These are phyloP conservation scores for Colletotrichum zoysiae DNA, from an alignment of 2,329 filamentous ascomycete species.

Conservation along the genomic window DNA sequence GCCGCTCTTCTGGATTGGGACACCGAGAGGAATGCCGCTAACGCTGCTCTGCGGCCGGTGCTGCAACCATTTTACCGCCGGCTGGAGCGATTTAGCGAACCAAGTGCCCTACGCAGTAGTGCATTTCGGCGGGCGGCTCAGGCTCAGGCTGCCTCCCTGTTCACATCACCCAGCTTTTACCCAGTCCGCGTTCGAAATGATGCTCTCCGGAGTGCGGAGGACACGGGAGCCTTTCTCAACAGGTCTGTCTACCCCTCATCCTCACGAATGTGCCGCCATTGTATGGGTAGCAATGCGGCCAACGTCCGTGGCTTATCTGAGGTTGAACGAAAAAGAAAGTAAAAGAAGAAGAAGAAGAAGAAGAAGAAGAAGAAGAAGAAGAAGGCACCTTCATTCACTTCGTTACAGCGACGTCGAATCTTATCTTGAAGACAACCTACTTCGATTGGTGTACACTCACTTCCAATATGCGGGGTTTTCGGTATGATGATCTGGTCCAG, in stretches of 20 bases:
- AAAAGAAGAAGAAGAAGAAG: too few relatives aligned
- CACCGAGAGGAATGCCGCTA: slow-evolving; percentile 34
- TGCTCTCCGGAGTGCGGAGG: not conserved
- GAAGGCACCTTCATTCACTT: too few relatives aligned
- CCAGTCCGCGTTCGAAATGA: not conserved
- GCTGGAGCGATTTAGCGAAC: not conserved
- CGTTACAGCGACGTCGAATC: too few relatives aligned
- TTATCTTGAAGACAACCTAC: too few relatives aligned
- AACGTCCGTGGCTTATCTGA: not conserved
- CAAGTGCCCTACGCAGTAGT: slow-evolving; percentile 12
- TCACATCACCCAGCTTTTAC: not conserved
- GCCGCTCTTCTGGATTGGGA: slow-evolving; percentile 31
- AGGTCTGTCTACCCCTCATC: not conserved
- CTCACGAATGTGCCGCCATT: slow-evolving; percentile 4
- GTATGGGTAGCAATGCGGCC: not conserved
- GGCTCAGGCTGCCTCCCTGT: not conserved
- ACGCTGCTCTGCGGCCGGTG: slow-evolving; percentile 18
- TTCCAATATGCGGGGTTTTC: too few relatives aligned
- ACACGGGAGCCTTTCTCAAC: slow-evolving; percentile 1
- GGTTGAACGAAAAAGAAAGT: not conserved
- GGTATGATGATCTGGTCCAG: too few relatives aligned
- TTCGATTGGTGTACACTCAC: too few relatives aligned
- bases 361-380: too few relatives aligned
- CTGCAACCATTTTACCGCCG: slow-evolving; percentile 27
- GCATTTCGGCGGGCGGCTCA: slow-evolving; percentile 27